Conservation (phyloP, 1,139 yeast species). For the Spencermartinsiella ligniputridi region DNA sequence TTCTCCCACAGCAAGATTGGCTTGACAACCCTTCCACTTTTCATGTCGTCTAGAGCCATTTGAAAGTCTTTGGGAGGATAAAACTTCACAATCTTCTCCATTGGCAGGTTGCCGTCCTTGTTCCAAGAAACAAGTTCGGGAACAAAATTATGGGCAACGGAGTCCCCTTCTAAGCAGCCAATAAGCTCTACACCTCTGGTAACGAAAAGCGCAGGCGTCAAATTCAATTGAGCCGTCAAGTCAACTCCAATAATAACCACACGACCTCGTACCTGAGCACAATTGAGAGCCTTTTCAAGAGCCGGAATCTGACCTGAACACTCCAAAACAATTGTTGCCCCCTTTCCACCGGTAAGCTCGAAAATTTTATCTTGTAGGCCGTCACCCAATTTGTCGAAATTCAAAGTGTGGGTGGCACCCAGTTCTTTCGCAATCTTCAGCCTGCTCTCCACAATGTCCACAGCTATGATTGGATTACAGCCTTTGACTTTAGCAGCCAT, state of each 20-base stretch:
- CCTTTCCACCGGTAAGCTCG: background rate
- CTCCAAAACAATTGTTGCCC: background rate
- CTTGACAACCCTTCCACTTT: background rate
- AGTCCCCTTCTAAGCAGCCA: background rate
- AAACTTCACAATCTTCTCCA: background rate
- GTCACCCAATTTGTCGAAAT: background rate
- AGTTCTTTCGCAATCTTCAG: conserved; percentile 18
- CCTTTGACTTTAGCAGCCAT: conserved; percentile 77
- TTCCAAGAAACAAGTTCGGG: background rate
- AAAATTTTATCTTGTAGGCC: background rate
- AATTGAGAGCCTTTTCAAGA: background rate
- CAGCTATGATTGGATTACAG: conserved; percentile 59
- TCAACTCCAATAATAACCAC: background rate
- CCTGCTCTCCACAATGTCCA: conserved; percentile 39
- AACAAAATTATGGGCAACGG: background rate
- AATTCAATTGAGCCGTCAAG: background rate
- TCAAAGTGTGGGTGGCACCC: conserved; percentile 19
- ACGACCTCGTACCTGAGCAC: background rate
- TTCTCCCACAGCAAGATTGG: background rate
- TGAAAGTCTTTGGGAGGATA: background rate
- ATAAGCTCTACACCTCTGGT: background rate
- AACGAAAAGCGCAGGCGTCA: background rate
- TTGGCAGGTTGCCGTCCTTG: background rate
- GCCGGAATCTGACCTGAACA: background rate
- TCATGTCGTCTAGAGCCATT: background rate